Evolutionary conservation across 176 grass and related monocot genomes (phyloP).

Genomic region (Zea luxurians): DNA sequence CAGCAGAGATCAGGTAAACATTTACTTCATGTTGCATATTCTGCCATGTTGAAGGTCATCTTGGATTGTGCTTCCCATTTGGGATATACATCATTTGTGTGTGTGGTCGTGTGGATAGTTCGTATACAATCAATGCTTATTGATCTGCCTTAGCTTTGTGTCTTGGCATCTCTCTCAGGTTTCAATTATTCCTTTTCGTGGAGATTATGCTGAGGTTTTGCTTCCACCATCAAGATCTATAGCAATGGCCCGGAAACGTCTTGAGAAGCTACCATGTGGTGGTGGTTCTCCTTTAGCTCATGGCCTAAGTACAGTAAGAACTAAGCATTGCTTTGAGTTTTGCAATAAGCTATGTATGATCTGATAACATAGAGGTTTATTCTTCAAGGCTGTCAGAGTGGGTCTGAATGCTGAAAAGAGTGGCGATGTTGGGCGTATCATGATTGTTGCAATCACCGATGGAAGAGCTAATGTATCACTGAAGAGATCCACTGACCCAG

Average conservation of each 20-base stretch:
- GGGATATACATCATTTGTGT: background rate
- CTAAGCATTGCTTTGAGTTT: conserved; percentile 26
- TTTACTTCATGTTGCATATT: conserved; percentile 17
- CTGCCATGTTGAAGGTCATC: background rate
- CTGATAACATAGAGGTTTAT: conserved; percentile 21
- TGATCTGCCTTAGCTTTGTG: conserved; percentile 7
- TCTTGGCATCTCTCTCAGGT: conserved; percentile 54
- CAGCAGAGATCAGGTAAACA: conserved; percentile 90
- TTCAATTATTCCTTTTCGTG: conserved; percentile 94
- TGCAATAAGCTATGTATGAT: conserved; percentile 11
- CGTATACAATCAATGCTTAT: conserved; percentile 16
- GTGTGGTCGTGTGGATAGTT: conserved; percentile 20
- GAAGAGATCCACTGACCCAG: conserved; percentile 91
- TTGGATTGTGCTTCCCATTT: background rate
- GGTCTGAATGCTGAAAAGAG: conserved; percentile 99
- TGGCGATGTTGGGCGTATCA: conserved; percentile 92
- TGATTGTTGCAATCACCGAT: conserved; percentile 98
- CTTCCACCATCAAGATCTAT: conserved; percentile 98
- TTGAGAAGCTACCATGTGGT: conserved; percentile 94
- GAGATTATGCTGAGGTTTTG: conserved; percentile 97
- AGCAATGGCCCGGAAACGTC: conserved; percentile 94
- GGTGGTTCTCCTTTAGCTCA: conserved; percentile 98
- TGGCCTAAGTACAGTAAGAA: conserved; percentile 86
- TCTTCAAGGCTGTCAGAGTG: conserved; percentile 87
- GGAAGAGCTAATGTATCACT: conserved; percentile 94